Conservation (phyloP, 495 filamentous ascomycete species). For the Aspergillus egyptiacus region DNA sequence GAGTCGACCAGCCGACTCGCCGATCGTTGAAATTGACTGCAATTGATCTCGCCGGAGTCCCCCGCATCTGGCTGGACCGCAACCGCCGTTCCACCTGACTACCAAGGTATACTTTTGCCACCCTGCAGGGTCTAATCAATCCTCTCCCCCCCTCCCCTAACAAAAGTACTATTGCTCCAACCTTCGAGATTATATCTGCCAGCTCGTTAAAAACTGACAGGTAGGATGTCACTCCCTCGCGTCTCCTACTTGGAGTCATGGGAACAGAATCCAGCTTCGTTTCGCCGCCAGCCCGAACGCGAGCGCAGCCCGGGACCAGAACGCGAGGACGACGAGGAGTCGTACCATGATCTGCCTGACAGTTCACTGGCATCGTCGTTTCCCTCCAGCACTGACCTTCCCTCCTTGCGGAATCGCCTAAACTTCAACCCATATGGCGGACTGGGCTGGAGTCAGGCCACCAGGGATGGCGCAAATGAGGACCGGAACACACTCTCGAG, state of each 20-base stretch:
- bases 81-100: neutral
- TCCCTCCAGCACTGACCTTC: conserved; percentile 31
- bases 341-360: conserved; percentile 33
- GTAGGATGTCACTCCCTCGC: conserved; percentile 21
- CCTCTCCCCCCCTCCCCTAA: too few species aligned
- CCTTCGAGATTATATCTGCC: neutral
- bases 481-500: conserved; percentile 25
- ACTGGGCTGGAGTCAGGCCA: conserved; percentile 33
- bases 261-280: conserved; percentile 37
- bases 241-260: conserved; percentile 37
- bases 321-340: conserved; percentile 28
- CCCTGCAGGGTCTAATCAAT: too few species aligned
- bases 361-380: conserved; percentile 37
- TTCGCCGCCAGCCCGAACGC: conserved; percentile 19
- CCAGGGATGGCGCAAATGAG: conserved; percentile 25
- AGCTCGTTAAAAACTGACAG: neutral
- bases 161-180: neutral
- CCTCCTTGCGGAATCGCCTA: conserved; percentile 24
- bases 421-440: conserved; percentile 45
- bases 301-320: conserved; percentile 14
- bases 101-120: neutral
- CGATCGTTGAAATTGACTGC: too few species aligned
- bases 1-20: neutral
- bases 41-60: neutral
- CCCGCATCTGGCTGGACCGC: neutral